Base-by-base conservation (phyloP, 179 eudicot species). In the Camellia oleifera region DNA sequence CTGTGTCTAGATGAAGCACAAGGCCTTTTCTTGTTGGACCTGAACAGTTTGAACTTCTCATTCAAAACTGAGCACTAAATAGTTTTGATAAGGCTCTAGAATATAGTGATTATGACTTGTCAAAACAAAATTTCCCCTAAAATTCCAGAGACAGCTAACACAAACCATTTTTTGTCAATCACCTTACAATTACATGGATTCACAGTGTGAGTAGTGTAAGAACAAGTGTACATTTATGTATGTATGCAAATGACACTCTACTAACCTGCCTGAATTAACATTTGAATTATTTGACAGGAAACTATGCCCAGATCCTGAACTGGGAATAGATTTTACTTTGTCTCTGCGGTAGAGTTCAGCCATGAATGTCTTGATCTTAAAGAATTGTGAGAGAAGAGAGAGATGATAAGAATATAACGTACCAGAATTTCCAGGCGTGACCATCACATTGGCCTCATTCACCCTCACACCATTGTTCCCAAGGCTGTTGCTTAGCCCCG, bases 391-490 rank as follows among this genome's bases (percentile, higher is more conserved):
- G 52, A 72, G 40, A 60, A 56, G 7, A n/a, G 20, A 53, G 68
- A 56, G 42, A 58, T 44, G 69, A 64, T 7, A 10, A 3, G 15
- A 4, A 17, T 26, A 70, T 62, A 32, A 12, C 15, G 68, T 12
- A 94, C 99, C 94, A 74, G 92, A 89, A 85, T 87, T 87, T 83
- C 81, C 74, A 0, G 88, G 93, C 18, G 94, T 83, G 79, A 85
- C 86, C 84, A 83, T 85, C 81, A 76, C 80, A 78, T 88, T 79
- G 76, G 78, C 77, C 32, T 82, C 89, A 48, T 72, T 61, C 79
- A 76, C 66, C 52, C 80, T 83, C 69, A 74, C 78, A 60, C 69
- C 88, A 46, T 77, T 74, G 58, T 77, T 58, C 63, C 42, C 76
- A 56, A 78, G 79, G 74, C 82, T 80, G 82, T 83, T 82, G 77